phyloP scores from a whole-genome alignment of 768 basidiomycete genomes.

The Paxillus involutus region DNA sequence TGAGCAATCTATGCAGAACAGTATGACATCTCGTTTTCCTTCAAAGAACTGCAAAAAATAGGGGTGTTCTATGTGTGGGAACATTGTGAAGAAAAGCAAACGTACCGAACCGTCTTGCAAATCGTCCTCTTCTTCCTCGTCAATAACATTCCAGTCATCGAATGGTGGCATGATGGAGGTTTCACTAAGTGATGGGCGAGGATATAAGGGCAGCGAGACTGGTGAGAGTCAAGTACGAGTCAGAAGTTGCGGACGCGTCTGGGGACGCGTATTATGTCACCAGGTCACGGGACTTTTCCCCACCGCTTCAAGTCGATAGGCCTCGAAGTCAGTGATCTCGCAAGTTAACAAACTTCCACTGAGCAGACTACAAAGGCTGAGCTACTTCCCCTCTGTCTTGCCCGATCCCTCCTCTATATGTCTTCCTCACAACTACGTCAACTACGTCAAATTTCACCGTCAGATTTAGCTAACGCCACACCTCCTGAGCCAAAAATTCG shows the following conservation, averaged over 20 bases:
- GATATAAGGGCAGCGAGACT: background rate
- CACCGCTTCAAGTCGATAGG: background rate
- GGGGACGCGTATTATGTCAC: conserved; percentile 27
- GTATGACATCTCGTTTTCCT: conserved; percentile 78
- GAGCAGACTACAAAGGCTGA: too few relatives aligned
- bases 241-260: conserved; percentile 1
- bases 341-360: too few relatives aligned
- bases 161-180: conserved; percentile 55
- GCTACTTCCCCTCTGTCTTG: background rate
- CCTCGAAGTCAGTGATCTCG: too few relatives aligned
- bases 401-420: conserved; percentile 7
- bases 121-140: conserved; percentile 83
- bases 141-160: conserved; percentile 78
- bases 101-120: conserved; percentile 67
- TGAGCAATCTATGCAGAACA: conserved; percentile 97
- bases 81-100: conserved; percentile 10
- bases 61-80: conserved; percentile 8
- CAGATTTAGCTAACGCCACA: conserved; percentile 14
- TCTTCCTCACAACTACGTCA: conserved; percentile 16
- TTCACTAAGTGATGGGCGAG: background rate
- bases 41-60: conserved; percentile 54
- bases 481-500: conserved; percentile 58
- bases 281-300: conserved; percentile 15
- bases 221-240: conserved; percentile 3
- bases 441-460: conserved; percentile 32